Evolutionary conservation across 208 protist genomes (phyloP).

Genomic region (Leishmania lainsoni): DNA sequence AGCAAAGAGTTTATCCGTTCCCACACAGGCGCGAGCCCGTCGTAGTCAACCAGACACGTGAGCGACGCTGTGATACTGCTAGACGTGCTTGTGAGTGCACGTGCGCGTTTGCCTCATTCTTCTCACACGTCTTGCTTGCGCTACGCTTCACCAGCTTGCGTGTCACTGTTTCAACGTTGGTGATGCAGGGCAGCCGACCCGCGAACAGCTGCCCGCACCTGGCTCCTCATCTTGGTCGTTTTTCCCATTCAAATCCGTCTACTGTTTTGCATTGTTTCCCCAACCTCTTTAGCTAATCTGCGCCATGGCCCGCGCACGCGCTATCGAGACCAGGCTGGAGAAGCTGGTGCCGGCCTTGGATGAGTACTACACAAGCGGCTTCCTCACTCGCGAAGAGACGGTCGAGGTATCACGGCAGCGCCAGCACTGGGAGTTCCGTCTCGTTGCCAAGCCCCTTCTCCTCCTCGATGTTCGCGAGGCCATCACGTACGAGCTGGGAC

Average conservation of each 20-base stretch:
- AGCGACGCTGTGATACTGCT: not conserved
- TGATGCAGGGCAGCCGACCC: not conserved
- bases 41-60: not conserved
- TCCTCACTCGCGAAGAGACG: constrained; percentile 72
- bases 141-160: not conserved
- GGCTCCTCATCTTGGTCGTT: not conserved
- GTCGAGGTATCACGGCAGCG: constrained; percentile 71
- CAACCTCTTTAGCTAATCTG: not conserved
- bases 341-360: constrained; percentile 83
- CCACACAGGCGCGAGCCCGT: not conserved
- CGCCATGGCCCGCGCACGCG: constrained; percentile 78
- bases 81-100: not conserved
- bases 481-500: constrained; percentile 70
- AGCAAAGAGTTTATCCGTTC: not conserved
- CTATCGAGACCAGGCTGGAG: constrained; percentile 89
- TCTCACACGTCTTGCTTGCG: not conserved
- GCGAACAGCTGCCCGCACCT: not conserved
- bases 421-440: constrained; percentile 85
- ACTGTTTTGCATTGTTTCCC: not conserved
- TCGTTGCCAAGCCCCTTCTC: constrained; percentile 87
- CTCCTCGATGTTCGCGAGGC: constrained; percentile 83
- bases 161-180: not conserved
- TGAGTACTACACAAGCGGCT: constrained; percentile 86
- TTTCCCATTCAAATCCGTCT: not conserved
- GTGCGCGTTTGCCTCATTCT: not conserved